Base-by-base conservation (phyloP, 306 rosid species). In the Oxytropis ochrocephala region DNA sequence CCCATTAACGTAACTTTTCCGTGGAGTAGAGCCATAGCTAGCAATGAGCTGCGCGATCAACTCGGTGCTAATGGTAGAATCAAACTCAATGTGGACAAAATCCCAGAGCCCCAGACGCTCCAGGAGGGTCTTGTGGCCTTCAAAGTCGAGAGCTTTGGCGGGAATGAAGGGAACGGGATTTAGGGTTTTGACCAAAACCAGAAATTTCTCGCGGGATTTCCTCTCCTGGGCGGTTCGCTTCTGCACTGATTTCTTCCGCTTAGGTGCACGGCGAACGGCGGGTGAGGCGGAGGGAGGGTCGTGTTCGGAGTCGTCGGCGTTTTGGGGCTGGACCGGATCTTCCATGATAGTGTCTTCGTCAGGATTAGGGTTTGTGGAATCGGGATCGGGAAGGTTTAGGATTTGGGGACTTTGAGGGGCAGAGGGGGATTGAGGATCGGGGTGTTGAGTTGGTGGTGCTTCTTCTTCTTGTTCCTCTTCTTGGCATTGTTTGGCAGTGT, bases 41-140 rank as follows among this genome's bases (percentile, higher is more conserved):
- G 86, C 88, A 11, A 94, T 82, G 53, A 94, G 78, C 69, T 90
- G 79, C 2, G 87, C 78, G 5, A 94, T 64, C 10, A 94, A 94
- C 71, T 90, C 97, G 0, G 54, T 16, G 9, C 86, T 83, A 30
- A 94, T 19, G n/a, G 0, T 42, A 51, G 80, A 65, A 59, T 91
- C 95, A 29, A 88, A 91, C 54, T 94, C 87, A 14, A 81, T 48
- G 24, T 87, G 90, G 13, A 83, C 97, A 17, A 94, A 91, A 16
- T 87, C 88, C 97, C 99, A 94, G 42, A 94, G 59, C 52, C 96
- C 96, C 1, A 94, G 56, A 13, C 91, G 86, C 84, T 78, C 77
- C 57, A 94, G 35, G 38, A 94, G 96, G 50, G n/a, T 64, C 83
- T 84, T 75, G 61, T 88, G 91, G 52, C 70, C 35, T 27, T 70